phyloP scores from a whole-genome alignment of 2,329 filamentous ascomycete genomes.

The Penicillium paneum region DNA sequence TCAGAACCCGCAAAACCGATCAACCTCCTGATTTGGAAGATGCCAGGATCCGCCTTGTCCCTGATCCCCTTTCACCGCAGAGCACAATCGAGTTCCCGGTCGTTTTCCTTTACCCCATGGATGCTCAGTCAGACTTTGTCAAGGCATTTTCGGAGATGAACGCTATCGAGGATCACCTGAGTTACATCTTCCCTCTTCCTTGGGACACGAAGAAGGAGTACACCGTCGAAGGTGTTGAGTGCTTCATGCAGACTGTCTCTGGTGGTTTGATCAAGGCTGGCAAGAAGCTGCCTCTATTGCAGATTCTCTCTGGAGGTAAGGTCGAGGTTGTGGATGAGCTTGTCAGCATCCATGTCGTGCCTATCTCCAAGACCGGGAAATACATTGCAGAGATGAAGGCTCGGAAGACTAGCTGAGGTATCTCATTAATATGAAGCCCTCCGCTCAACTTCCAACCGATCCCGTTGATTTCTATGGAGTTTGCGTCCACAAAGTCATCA shows the following conservation, averaged over 20 bases:
- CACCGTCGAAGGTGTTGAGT: constrained; percentile 65
- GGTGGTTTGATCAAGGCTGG: constrained; percentile 87
- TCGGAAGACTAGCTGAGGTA: constrained; percentile 52
- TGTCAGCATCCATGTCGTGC: constrained; percentile 78
- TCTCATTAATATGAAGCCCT: background rate
- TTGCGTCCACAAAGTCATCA: background rate
- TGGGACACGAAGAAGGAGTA: constrained; percentile 77
- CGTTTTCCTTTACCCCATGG: constrained; percentile 78
- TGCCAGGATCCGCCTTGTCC: constrained; percentile 65
- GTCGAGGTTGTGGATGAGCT: constrained; percentile 86
- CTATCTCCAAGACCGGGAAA: constrained; percentile 62
- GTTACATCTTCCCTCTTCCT: constrained; percentile 80
- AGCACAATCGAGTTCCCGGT: constrained; percentile 73
- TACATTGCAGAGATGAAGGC: constrained; percentile 86
- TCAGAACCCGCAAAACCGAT: constrained; percentile 63
- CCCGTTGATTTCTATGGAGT: background rate
- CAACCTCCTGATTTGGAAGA: constrained; percentile 86
- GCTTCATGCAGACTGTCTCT: constrained; percentile 77
- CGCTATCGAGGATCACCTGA: constrained; percentile 70
- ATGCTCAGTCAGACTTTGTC: constrained; percentile 83
- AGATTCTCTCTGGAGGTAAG: constrained; percentile 70
- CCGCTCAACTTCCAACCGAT: background rate
- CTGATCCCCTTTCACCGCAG: constrained; percentile 68
- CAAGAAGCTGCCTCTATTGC: constrained; percentile 73
- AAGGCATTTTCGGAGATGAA: constrained; percentile 80